phyloP scores from a whole-genome alignment of 2,329 filamentous ascomycete species.

The Coniochaeta prunicola region DNA sequence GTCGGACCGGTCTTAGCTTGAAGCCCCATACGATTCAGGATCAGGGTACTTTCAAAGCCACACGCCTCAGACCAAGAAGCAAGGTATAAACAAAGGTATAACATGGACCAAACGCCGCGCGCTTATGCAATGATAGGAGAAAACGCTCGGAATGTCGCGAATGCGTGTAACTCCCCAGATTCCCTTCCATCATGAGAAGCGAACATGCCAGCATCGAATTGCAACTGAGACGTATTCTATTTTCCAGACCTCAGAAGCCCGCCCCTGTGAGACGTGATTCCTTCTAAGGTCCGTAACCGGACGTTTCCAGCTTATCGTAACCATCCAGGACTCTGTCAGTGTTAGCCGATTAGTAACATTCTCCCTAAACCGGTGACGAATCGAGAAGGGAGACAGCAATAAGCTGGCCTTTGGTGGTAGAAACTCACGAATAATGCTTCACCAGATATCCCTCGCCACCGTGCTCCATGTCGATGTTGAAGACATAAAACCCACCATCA shows the following conservation, averaged over 20 bases:
- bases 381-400: background rate
- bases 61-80: background rate
- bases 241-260: too few relatives aligned
- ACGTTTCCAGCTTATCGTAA: slow-evolving; percentile 47
- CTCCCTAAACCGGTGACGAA: background rate
- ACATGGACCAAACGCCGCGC: background rate
- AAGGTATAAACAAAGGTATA: background rate
- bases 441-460: slow-evolving; percentile 88
- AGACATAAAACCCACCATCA: slow-evolving; percentile 91
- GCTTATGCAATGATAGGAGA: background rate
- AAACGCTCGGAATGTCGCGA: background rate
- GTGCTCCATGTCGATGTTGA: slow-evolving; percentile 88
- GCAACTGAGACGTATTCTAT: too few relatives aligned
- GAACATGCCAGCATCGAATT: too few relatives aligned
- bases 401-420: background rate
- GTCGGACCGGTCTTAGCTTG: too few relatives aligned
- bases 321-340: slow-evolving; percentile 41
- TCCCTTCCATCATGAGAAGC: background rate
- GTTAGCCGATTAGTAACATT: slow-evolving; percentile 1
- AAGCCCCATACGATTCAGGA: too few relatives aligned
- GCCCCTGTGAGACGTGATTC: too few relatives aligned
- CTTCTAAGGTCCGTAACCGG: slow-evolving; percentile 32
- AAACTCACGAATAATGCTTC: slow-evolving; percentile 89
- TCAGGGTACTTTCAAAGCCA: background rate
- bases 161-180: background rate